phyloP scores from a whole-genome alignment of 2,329 filamentous ascomycete species.

The Pezicula rhizophila region DNA sequence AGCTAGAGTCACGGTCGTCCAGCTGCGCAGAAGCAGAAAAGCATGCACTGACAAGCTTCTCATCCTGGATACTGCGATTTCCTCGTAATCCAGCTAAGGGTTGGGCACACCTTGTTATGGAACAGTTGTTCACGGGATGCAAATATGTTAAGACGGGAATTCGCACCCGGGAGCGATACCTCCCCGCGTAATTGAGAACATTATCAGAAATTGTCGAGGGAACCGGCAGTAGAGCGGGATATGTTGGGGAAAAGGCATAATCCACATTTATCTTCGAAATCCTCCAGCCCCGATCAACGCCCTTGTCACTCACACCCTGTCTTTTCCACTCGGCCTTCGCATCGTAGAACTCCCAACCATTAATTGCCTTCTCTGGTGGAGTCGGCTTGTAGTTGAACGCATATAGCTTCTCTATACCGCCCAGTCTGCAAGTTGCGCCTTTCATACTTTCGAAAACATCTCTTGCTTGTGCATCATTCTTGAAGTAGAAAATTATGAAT shows the following conservation, averaged over 20 bases:
- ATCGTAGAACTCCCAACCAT: slow-evolving; percentile 83
- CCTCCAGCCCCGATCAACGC: slow-evolving; percentile 62
- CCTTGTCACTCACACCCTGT: slow-evolving; percentile 80
- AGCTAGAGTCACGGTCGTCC: slow-evolving; percentile 19
- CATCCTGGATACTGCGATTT: slow-evolving; percentile 91
- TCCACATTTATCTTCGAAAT: slow-evolving; percentile 85
- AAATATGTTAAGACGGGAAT: slow-evolving; percentile 90
- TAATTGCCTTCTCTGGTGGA: slow-evolving; percentile 64
- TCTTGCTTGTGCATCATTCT: slow-evolving; percentile 64
- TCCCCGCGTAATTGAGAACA: slow-evolving; percentile 85
- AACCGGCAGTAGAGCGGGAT: slow-evolving; percentile 78
- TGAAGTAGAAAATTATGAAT: slow-evolving; percentile 86
- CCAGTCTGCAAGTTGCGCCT: slow-evolving; percentile 71
- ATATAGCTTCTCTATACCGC: slow-evolving; percentile 80
- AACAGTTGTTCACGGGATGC: slow-evolving; percentile 95
- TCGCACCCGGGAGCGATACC: slow-evolving; percentile 80
- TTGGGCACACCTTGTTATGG: slow-evolving; percentile 91
- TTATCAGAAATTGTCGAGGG: slow-evolving; percentile 93
- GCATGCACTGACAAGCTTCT: slow-evolving; percentile 86
- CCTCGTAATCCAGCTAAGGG: slow-evolving; percentile 79
- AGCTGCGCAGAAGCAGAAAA: slow-evolving; percentile 57
- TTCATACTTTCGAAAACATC: slow-evolving; percentile 87
- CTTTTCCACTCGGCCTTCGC: slow-evolving; percentile 78
- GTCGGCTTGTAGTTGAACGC: slow-evolving; percentile 81
- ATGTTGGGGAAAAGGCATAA: slow-evolving; percentile 88